Conservation (phyloP, 306 rosid species). For the Crataegus laevigata region DNA sequence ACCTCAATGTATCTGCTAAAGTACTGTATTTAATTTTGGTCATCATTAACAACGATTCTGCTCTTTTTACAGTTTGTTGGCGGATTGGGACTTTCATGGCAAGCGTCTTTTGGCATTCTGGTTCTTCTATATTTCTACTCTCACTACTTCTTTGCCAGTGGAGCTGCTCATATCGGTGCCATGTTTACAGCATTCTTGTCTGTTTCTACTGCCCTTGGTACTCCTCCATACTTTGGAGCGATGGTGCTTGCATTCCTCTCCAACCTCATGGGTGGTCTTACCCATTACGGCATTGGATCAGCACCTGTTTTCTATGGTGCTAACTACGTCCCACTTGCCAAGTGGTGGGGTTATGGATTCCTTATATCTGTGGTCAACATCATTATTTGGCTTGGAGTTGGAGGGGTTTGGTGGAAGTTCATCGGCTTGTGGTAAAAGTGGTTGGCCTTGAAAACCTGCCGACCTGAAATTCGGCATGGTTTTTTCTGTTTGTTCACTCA, state of each 20-base stretch:
- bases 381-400: conserved; percentile 86
- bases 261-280: conserved; percentile 96
- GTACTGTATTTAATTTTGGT: not conserved
- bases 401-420: conserved; percentile 92
- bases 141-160: conserved; percentile 98
- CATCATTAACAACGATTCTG: not conserved
- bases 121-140: conserved; percentile 96
- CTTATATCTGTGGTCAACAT: conserved; percentile 69
- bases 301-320: conserved; percentile 97
- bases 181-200: conserved; percentile 98
- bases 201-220: conserved; percentile 95
- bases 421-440: conserved; percentile 74
- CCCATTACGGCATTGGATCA: conserved; percentile 97
- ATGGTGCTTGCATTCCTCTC: conserved; percentile 89
- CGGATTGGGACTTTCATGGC: conserved; percentile 96
- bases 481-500: conserved; percentile 16
- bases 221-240: conserved; percentile 88
- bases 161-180: conserved; percentile 99
- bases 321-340: conserved; percentile 81
- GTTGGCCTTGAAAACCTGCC: conserved; percentile 22
- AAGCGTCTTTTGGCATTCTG: conserved; percentile 80
- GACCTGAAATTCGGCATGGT: conserved; percentile 1
- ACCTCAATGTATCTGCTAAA: too few species aligned
- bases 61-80: conserved; percentile 74
- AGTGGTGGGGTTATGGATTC: conserved; percentile 99